These are phyloP conservation scores for Sclerotiophoma versabilis DNA, from an alignment of 2,329 filamentous ascomycete species.

Conservation along the genomic window DNA sequence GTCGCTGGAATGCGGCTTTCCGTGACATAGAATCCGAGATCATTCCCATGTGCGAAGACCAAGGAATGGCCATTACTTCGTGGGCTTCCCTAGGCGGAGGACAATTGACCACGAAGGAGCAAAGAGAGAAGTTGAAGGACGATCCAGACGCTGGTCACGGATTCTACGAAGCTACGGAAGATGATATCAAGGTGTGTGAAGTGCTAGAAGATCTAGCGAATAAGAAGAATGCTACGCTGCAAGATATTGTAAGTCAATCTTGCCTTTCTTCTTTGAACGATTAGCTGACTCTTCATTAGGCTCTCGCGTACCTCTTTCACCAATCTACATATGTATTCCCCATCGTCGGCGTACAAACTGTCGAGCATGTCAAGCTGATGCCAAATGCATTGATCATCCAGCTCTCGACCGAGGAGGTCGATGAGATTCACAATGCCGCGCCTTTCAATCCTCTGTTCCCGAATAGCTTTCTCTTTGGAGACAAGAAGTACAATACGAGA, in stretches of 20 bases:
- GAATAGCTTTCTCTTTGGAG: slow-evolving; percentile 27
- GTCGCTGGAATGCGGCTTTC: slow-evolving; percentile 46
- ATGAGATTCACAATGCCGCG: slow-evolving; percentile 64
- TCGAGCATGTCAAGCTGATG: slow-evolving; percentile 73
- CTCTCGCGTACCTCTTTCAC: slow-evolving; percentile 25
- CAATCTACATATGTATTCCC: slow-evolving; percentile 73
- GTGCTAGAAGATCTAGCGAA: slow-evolving; percentile 67
- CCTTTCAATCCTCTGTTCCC: slow-evolving; percentile 14
- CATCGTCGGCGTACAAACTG: slow-evolving; percentile 71
- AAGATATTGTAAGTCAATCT: slow-evolving; percentile 64
- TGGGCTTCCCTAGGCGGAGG: slow-evolving; percentile 53
- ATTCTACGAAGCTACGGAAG: slow-evolving; percentile 49
- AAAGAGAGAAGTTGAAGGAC: slow-evolving; percentile 46
- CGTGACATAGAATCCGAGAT: slow-evolving; percentile 72
- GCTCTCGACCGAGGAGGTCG: slow-evolving; percentile 67
- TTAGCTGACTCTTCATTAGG: neutral
- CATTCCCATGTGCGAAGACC: slow-evolving; percentile 66
- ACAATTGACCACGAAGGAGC: slow-evolving; percentile 43
- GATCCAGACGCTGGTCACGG: slow-evolving; percentile 48
- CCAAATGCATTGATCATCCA: slow-evolving; percentile 69
- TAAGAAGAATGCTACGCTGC: slow-evolving; percentile 57
- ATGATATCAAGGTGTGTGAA: slow-evolving; percentile 60
- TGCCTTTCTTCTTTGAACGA: neutral
- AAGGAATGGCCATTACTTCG: slow-evolving; percentile 66
- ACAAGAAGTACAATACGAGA: slow-evolving; percentile 1